Conservation (phyloP, 768 basidiomycete genomes). For the Psilocybe cyanescens region DNA sequence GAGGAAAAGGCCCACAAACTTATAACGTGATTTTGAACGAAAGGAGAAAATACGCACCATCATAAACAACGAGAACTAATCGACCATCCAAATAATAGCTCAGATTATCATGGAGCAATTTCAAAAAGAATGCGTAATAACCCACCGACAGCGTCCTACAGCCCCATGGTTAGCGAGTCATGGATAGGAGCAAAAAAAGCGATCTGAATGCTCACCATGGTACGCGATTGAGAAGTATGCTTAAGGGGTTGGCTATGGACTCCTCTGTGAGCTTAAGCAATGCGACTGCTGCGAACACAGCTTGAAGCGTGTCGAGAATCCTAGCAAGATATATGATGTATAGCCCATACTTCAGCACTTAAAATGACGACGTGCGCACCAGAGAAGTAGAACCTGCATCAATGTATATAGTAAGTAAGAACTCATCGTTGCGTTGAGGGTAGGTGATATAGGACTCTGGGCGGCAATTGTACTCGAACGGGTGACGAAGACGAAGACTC, state of each 20-base stretch:
- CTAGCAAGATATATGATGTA: background rate
- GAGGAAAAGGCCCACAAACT: background rate
- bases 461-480: background rate
- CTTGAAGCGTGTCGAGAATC: background rate
- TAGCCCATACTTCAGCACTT: background rate
- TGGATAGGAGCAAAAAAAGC: background rate
- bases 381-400: background rate
- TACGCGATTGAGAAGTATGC: background rate
- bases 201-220: background rate
- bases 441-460: background rate
- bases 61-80: conserved; percentile 4
- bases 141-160: background rate
- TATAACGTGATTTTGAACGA: too few species aligned
- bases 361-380: background rate
- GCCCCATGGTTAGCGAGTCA: too few species aligned
- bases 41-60: background rate
- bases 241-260: conserved; percentile 1
- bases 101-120: background rate
- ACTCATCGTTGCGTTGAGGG: background rate
- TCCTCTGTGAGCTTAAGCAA: background rate
- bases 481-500: background rate
- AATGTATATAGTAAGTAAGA: too few species aligned
- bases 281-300: background rate
- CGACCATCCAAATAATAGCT: background rate
- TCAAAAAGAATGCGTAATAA: background rate